Conservation (phyloP, 257 asterid genomes). For the Penstemon barbatus region DNA sequence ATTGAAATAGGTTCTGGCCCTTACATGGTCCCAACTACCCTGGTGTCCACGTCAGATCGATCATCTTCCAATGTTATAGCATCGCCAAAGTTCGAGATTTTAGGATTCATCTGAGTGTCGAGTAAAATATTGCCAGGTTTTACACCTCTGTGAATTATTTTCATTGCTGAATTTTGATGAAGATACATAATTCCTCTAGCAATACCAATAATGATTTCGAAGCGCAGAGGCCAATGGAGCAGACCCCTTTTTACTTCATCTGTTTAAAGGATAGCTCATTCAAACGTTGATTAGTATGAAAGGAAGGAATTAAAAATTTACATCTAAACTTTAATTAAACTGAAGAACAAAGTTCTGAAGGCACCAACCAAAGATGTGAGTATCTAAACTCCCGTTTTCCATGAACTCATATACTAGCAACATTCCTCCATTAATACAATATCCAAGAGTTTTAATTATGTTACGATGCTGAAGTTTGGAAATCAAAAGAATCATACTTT, state of each 20-base stretch:
- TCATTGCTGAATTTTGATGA: conserved; percentile 26
- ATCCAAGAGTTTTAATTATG: too few species aligned
- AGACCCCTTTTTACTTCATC: background rate
- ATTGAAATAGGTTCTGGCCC: background rate
- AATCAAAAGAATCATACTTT: conserved; percentile 15
- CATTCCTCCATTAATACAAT: too few species aligned
- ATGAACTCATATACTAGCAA: too few species aligned
- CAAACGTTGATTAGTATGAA: background rate
- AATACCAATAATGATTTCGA: conserved; percentile 31
- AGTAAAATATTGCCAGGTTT: conserved; percentile 29
- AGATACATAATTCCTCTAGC: conserved; percentile 33
- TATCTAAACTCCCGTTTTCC: too few species aligned
- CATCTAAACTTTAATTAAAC: too few species aligned
- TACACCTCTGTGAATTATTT: conserved; percentile 24
- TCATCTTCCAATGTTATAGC: conserved; percentile 17
- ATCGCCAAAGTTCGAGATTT: conserved; percentile 25
- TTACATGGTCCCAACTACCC: conserved; percentile 3
- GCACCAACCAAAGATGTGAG: too few species aligned
- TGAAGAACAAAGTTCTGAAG: too few species aligned
- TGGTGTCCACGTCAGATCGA: conserved; percentile 12
- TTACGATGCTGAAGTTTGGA: conserved; percentile 21
- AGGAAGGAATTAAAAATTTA: too few species aligned
- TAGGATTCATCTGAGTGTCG: conserved; percentile 33
- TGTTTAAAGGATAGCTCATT: background rate
- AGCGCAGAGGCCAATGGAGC: conserved; percentile 27